Conservation (phyloP, 371 early-diverging fungal genomes). For the Vairimorpha ceranae region DNA sequence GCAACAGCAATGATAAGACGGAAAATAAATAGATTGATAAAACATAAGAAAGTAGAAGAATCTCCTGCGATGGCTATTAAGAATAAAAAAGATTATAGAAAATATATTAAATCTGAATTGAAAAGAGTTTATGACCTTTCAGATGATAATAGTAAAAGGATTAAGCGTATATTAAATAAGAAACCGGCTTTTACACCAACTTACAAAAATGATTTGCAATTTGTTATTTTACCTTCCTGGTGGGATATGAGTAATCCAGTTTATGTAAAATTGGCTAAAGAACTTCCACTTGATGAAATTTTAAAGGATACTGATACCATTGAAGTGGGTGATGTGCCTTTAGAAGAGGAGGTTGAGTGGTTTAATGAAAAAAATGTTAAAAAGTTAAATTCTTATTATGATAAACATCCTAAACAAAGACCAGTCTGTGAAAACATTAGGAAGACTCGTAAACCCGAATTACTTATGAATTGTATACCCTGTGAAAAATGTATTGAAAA, state of each 20-base stretch:
- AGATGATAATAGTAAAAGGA: neutral
- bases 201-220: constrained; percentile 12
- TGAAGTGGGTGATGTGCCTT: neutral
- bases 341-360: neutral
- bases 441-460: neutral
- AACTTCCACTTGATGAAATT: neutral
- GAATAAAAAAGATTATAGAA: constrained; percentile 1
- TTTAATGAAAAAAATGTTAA: neutral
- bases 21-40: constrained; percentile 16
- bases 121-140: neutral
- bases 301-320: neutral
- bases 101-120: neutral
- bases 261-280: neutral
- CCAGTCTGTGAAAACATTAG: neutral
- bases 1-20: neutral
- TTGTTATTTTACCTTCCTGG: constrained; percentile 10
- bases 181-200: constrained; percentile 7
- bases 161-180: neutral
- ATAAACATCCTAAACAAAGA: neutral
- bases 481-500: constrained; percentile 6
- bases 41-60: neutral
- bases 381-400: constrained; percentile 2
- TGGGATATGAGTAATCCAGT: neutral
- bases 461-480: neutral
- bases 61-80: neutral